A percentile compares a stretch with the other conserved stretches of the same genome.
Evolutionary conservation across 768 basidiomycete genomes (phyloP).

Genomic region (Exsudoporus frostii): DNA sequence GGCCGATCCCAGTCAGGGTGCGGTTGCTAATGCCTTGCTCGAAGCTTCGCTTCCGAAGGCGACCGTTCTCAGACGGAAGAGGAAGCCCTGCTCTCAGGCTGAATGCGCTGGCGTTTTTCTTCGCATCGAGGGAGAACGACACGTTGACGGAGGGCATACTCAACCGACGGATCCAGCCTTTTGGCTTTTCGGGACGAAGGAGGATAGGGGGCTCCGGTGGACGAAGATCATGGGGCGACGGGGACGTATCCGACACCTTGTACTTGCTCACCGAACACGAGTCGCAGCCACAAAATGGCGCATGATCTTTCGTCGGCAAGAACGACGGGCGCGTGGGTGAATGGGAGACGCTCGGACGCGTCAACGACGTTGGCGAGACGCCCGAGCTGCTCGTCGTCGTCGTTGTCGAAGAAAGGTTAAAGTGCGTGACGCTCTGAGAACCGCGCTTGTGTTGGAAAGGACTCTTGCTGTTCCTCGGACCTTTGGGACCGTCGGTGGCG

Average conservation of each 20-base stretch:
- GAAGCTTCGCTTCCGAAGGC: slow-evolving; percentile 34
- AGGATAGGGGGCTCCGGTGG: slow-evolving; percentile 42
- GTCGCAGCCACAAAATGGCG: slow-evolving; percentile 65
- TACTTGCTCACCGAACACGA: slow-evolving; percentile 61
- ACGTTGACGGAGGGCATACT: slow-evolving; percentile 71
- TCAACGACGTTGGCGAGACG: not conserved
- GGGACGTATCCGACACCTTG: slow-evolving; percentile 28
- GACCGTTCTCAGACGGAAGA: slow-evolving; percentile 49
- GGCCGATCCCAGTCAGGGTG: slow-evolving; percentile 51
- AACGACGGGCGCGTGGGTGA: slow-evolving; percentile 29
- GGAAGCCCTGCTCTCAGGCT: slow-evolving; percentile 33
- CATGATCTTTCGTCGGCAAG: slow-evolving; percentile 41
- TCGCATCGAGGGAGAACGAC: slow-evolving; percentile 57
- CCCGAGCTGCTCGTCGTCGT: slow-evolving; percentile 11
- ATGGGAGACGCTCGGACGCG: slow-evolving; percentile 25
- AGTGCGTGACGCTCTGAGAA: slow-evolving; percentile 29
- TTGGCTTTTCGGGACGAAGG: slow-evolving; percentile 56
- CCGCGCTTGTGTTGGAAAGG: slow-evolving; percentile 29
- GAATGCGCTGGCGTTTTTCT: slow-evolving; percentile 48
- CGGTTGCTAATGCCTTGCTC: slow-evolving; percentile 43
- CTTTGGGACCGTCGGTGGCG: slow-evolving; percentile 30
- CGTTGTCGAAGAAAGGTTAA: slow-evolving; percentile 19
- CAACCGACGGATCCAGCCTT: slow-evolving; percentile 71
- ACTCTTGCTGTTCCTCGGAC: slow-evolving; percentile 18
- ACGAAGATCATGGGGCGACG: slow-evolving; percentile 34